Conservation (phyloP, 257 asterid genomes). For the Verbascum thapsus region DNA sequence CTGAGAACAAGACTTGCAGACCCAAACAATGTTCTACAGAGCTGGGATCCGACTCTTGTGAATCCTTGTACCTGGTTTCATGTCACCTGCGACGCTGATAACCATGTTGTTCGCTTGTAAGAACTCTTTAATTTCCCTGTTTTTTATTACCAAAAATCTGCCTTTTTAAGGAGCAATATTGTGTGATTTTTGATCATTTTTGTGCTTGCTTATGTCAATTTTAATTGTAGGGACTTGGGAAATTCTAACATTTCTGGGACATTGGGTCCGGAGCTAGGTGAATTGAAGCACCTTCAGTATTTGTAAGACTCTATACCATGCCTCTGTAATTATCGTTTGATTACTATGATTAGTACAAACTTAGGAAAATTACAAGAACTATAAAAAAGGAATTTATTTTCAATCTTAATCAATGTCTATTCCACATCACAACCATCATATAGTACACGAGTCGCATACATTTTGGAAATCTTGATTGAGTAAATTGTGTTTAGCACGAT, state of each 20-base stretch:
- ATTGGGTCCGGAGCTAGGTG: conserved; percentile 82
- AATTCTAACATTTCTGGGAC: conserved; percentile 88
- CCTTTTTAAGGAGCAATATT: too few relatives aligned
- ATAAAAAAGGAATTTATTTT: background rate
- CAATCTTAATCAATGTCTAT: too few relatives aligned
- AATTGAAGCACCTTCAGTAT: conserved; percentile 80
- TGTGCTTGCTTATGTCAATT: conserved; percentile 14
- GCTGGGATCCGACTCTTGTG: conserved; percentile 98
- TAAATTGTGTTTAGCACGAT: too few relatives aligned
- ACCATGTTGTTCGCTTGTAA: conserved; percentile 87
- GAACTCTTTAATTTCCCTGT: conserved; percentile 21
- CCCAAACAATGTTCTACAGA: conserved; percentile 78
- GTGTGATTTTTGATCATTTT: conserved; percentile 1
- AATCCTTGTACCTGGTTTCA: conserved; percentile 98
- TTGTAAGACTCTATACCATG: conserved; percentile 50
- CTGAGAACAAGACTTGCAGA: conserved; percentile 72
- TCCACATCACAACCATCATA: too few relatives aligned
- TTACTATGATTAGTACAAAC: too few relatives aligned
- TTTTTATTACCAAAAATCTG: too few relatives aligned
- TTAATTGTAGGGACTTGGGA: conserved; percentile 80
- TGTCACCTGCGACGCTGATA: conserved; percentile 75
- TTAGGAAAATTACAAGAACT: conserved; percentile 5
- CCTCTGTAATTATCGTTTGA: background rate
- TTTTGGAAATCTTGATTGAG: too few relatives aligned
- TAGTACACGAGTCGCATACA: too few relatives aligned